Conservation (phyloP, 305 asterid genomes). For the Plantago coronopus region DNA sequence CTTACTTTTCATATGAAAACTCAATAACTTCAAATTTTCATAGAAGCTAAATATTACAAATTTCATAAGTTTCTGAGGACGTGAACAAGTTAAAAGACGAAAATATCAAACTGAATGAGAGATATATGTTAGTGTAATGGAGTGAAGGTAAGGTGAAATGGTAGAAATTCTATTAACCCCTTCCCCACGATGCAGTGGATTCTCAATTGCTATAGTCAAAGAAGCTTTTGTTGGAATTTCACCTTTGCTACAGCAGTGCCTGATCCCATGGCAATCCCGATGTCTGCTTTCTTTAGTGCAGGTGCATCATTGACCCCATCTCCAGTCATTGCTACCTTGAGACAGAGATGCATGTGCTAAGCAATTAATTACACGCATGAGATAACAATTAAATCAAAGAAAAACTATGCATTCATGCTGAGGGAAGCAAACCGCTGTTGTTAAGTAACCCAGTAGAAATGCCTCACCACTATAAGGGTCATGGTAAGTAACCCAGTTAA, state of each 20-base stretch:
- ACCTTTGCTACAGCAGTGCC: conserved; percentile 99
- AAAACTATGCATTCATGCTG: neutral
- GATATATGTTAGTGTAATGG: too few relatives aligned
- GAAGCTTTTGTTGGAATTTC: conserved; percentile 19
- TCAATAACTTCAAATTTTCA: too few relatives aligned
- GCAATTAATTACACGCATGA: conserved; percentile 14
- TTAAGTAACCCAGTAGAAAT: neutral
- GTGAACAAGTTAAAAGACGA: neutral
- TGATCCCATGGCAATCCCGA: conserved; percentile 99
- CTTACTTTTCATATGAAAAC: too few relatives aligned
- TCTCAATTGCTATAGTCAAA: neutral
- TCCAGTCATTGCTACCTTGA: conserved; percentile 99
- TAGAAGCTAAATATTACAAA: too few relatives aligned
- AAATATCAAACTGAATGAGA: too few relatives aligned
- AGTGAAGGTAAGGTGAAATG: too few relatives aligned
- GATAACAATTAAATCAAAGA: neutral
- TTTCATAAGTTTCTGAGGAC: too few relatives aligned
- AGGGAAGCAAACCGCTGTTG: neutral
- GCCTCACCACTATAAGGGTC: neutral
- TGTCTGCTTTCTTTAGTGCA: conserved; percentile 94
- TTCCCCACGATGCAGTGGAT: too few relatives aligned
- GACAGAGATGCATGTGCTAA: conserved; percentile 19
- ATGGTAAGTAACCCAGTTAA: neutral
- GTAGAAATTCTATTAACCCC: too few relatives aligned
- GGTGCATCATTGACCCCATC: conserved; percentile 99